Base-by-base conservation (phyloP, 495 filamentous ascomycete genomes). In the Niebla homalea region DNA sequence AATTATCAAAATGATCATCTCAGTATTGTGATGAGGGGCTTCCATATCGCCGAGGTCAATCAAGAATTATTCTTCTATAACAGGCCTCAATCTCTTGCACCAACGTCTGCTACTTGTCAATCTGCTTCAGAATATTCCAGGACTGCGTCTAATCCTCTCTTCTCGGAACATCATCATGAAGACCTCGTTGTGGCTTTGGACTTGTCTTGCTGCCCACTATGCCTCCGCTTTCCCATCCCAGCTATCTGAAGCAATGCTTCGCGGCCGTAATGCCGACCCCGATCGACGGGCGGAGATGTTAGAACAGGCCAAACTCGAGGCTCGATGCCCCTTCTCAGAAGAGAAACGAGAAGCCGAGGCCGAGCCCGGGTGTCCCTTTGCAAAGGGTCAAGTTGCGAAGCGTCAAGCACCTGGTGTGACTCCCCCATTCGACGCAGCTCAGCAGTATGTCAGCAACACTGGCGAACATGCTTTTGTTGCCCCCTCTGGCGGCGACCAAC, bases 391-490 rank as follows among this genome's bases (percentile, higher is more conserved):
- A 43, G 29, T 53, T 20, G 45, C 49, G 5, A 55, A 52, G 19
- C 53, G 54, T 41, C 53, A 56, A 43, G 43, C 49, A 42, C 62
- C 62, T 19, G 49, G 56, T 11, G 42, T 51, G 5, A 55, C 55
- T 22, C 62, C 62, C 4, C 59, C 61, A n/a, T 66, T 66, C 54
- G 44, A 66, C 32, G 60, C 63, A 14, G 46, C 44, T 21, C 36
- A 48, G 19, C 63, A 66, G 39, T 58, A 56, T 54, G 53, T 66
- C n/a, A 54, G 51, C 23, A 63, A 58, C 21, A 37, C 35, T 23
- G 63, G 63, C 37, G 26, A 36, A 3, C 36, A 66, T 50, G 43
- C 32, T 4, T 64, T 64, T 36, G 46, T 54, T 21, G 43, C 63
- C 16, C 63, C 63, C 19, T 52, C 58, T 10, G 36, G 54, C 15